Conservation (phyloP, 2,329 filamentous ascomycete species). For the Malbranchea zuffiana region DNA sequence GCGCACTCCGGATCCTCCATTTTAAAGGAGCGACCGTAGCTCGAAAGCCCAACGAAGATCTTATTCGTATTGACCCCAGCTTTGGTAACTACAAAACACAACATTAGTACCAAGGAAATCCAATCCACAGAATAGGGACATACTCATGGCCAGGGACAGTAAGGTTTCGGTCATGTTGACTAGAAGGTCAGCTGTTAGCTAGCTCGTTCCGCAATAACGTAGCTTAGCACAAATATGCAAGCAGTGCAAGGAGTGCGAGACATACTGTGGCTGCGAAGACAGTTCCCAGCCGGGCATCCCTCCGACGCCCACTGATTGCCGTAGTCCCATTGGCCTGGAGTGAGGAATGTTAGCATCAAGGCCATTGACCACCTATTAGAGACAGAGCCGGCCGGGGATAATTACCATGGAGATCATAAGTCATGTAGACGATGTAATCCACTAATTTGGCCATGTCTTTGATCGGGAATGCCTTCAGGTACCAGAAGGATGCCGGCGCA, state of each 20-base stretch:
- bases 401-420: conserved; percentile 25
- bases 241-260: neutral
- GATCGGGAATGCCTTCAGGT: conserved; percentile 20
- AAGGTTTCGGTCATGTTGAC: conserved; percentile 33
- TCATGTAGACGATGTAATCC: conserved; percentile 28
- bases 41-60: conserved; percentile 26
- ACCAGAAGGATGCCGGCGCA: conserved; percentile 22
- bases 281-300: conserved; percentile 22
- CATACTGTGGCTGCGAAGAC: conserved; percentile 28
- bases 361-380: too few species aligned
- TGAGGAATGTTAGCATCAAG: too few species aligned
- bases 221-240: conserved; percentile 16
- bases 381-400: too few species aligned
- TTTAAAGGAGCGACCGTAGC: conserved; percentile 28
- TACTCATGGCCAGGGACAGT: conserved; percentile 26
- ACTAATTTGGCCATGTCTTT: conserved; percentile 16
- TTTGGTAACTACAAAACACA: too few species aligned
- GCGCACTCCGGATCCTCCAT: conserved; percentile 26
- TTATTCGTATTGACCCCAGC: conserved; percentile 28
- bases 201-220: too few species aligned
- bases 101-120: too few species aligned
- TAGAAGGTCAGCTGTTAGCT: too few species aligned
- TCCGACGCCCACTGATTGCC: conserved; percentile 14
- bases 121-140: too few species aligned
- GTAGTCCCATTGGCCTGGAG: too few species aligned